phyloP scores from a whole-genome alignment of 2,329 filamentous ascomycete species.

The Shiraia bambusicola region DNA sequence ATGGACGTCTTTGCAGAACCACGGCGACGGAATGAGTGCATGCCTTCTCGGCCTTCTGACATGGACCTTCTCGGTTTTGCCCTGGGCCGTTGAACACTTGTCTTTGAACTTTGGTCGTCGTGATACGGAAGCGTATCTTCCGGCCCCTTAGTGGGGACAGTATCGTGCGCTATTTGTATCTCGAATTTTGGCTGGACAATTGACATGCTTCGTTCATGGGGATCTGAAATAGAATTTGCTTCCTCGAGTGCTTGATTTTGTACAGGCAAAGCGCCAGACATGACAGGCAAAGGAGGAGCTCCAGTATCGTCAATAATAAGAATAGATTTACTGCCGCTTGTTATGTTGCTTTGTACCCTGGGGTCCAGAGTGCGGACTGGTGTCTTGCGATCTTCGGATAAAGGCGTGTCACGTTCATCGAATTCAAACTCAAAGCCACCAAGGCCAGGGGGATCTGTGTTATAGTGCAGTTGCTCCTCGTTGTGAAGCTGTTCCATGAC shows the following conservation, averaged over 20 bases:
- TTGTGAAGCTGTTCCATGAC: slow-evolving; percentile 62
- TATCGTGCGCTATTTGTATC: slow-evolving; percentile 14
- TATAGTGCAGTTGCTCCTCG: slow-evolving; percentile 29
- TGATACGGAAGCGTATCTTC: slow-evolving; percentile 11
- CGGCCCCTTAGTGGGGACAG: slow-evolving; percentile 22
- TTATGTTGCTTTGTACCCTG: slow-evolving; percentile 60
- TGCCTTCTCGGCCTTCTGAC: slow-evolving; percentile 33
- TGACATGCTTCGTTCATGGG: slow-evolving; percentile 15
- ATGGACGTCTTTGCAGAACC: slow-evolving; percentile 34
- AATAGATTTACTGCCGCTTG: slow-evolving; percentile 83
- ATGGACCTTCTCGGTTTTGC: slow-evolving; percentile 28
- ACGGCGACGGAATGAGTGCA: slow-evolving; percentile 40
- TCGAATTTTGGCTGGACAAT: slow-evolving; percentile 21
- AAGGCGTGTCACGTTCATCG: slow-evolving; percentile 22
- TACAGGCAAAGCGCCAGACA: slow-evolving; percentile 54
- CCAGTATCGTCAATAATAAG: slow-evolving; percentile 77
- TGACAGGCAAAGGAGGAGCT: slow-evolving; percentile 54
- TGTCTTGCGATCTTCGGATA: slow-evolving; percentile 10
- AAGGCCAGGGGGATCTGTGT: slow-evolving; percentile 22
- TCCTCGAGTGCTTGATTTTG: slow-evolving; percentile 9
- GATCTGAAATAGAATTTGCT: slow-evolving; percentile 1
- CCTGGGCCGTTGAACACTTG: slow-evolving; percentile 20
- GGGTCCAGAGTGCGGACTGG: slow-evolving; percentile 24
- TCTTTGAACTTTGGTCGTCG: slow-evolving; percentile 21
- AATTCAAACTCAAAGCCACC: slow-evolving; percentile 42